Conservation (phyloP, 257 asterid genomes). For the Rauvolfia tetraphylla region DNA sequence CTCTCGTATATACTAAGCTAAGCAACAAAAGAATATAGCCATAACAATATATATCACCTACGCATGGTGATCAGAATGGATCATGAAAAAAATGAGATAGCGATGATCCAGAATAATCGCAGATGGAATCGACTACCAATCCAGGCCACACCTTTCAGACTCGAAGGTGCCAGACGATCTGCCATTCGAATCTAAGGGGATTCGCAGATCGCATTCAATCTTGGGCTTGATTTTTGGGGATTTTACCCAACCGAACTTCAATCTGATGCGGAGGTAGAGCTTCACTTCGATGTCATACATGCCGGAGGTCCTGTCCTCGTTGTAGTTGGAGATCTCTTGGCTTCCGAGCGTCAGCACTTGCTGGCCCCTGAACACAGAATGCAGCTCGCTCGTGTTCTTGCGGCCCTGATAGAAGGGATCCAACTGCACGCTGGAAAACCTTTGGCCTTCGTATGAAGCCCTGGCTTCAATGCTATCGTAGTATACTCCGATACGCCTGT, state of each 20-base stretch:
- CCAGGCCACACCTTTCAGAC: slow-evolving; percentile 51
- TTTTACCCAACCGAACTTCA: slow-evolving; percentile 48
- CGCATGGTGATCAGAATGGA: background rate
- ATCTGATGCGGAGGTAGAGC: slow-evolving; percentile 42
- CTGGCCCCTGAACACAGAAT: slow-evolving; percentile 41
- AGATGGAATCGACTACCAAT: slow-evolving; percentile 45
- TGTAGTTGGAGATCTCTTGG: slow-evolving; percentile 31
- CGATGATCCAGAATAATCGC: background rate
- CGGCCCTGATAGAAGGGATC: slow-evolving; percentile 54
- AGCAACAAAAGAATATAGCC: background rate
- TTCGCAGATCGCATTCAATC: slow-evolving; percentile 59
- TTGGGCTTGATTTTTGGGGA: slow-evolving; percentile 53
- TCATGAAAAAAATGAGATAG: background rate
- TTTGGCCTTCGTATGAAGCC: slow-evolving; percentile 55
- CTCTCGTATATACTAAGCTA: slow-evolving; percentile 3
- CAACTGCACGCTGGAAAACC: slow-evolving; percentile 30
- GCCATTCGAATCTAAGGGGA: slow-evolving; percentile 52
- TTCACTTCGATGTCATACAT: slow-evolving; percentile 45
- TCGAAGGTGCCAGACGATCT: slow-evolving; percentile 32
- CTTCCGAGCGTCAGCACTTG: slow-evolving; percentile 30
- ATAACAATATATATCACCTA: background rate
- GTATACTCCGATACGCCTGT: slow-evolving; percentile 75
- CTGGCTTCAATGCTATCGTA: slow-evolving; percentile 72
- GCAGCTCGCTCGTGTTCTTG: slow-evolving; percentile 42
- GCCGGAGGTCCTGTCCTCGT: slow-evolving; percentile 28